Percentiles rank a stretch among this genome's conserved stretches.
Evolutionary conservation across 1,284 basidiomycete species (phyloP).

Genomic region (Boletus smithii): DNA sequence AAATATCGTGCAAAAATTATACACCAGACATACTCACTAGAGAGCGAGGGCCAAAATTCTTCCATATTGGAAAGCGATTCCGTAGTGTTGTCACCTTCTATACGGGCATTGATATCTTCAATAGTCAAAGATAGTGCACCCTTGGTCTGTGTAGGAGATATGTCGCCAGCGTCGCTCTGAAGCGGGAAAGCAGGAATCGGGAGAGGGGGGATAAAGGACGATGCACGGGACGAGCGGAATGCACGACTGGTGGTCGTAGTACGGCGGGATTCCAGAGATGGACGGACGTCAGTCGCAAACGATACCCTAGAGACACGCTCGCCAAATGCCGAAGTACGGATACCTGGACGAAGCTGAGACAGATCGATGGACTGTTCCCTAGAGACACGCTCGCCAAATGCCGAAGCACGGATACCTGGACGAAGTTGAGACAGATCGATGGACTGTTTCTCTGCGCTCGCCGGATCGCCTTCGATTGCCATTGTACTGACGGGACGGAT

Average conservation of each 20-base stretch:
- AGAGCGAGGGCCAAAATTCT: conserved; percentile 61
- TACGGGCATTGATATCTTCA: conserved; percentile 57
- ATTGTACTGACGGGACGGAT: conserved; percentile 51
- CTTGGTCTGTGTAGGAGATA: conserved; percentile 66
- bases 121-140: conserved; percentile 65
- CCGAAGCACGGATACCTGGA: conserved; percentile 44
- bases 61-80: conserved; percentile 39
- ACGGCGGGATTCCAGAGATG: conserved; percentile 55
- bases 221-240: conserved; percentile 43
- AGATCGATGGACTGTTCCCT: conserved; percentile 45
- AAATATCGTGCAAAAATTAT: conserved; percentile 1
- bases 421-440: conserved; percentile 47
- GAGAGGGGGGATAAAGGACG: conserved; percentile 51
- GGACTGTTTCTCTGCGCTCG: conserved; percentile 34
- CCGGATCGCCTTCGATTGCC: conserved; percentile 42
- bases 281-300: conserved; percentile 67
- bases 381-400: too few species aligned
- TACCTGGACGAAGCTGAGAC: conserved; percentile 45
- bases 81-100: conserved; percentile 26
- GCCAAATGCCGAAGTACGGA: conserved; percentile 42
- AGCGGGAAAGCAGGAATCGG: conserved; percentile 33
- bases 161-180: conserved; percentile 39
- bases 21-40: conserved; percentile 41
- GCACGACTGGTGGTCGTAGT: conserved; percentile 50
- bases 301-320: conserved; percentile 62